A percentile compares a stretch with the other conserved stretches of the same genome.
phyloP scores from a whole-genome alignment of 257 asterid genomes.

The Schizonepeta tenuifolia region DNA sequence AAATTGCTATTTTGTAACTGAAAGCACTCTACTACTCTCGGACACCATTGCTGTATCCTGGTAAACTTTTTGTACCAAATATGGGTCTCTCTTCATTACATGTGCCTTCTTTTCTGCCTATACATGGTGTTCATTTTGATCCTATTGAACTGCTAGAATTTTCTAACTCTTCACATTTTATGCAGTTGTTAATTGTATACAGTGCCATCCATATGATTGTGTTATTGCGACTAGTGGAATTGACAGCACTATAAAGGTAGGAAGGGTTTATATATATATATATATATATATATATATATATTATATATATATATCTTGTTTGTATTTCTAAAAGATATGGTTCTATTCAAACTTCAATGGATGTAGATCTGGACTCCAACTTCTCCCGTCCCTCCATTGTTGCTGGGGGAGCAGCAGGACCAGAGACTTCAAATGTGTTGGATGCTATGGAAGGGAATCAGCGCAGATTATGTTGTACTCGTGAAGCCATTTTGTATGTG shows the following conservation, averaged over 20 bases:
- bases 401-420: slow-evolving; percentile 75
- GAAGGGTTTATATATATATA: slow-evolving; percentile 33
- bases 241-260: slow-evolving; percentile 94
- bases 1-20: background rate
- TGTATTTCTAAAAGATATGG: slow-evolving; percentile 17
- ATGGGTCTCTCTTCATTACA: background rate
- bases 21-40: background rate
- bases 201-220: slow-evolving; percentile 88
- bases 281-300: too few species aligned
- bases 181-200: slow-evolving; percentile 95
- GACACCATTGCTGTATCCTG: background rate
- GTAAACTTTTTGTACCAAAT: background rate
- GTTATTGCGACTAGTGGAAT: slow-evolving; percentile 96
- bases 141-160: background rate
- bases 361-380: slow-evolving; percentile 90
- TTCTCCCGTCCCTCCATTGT: slow-evolving; percentile 72
- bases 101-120: background rate
- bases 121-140: slow-evolving; percentile 13
- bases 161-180: slow-evolving; percentile 31
- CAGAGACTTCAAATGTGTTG: slow-evolving; percentile 65
- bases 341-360: slow-evolving; percentile 24
- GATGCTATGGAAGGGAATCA: slow-evolving; percentile 89
- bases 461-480: slow-evolving; percentile 64
- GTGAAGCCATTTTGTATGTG: slow-evolving; percentile 74
- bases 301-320: too few species aligned